Conservation (phyloP, 768 basidiomycete species). For the Suillus luteus region DNA sequence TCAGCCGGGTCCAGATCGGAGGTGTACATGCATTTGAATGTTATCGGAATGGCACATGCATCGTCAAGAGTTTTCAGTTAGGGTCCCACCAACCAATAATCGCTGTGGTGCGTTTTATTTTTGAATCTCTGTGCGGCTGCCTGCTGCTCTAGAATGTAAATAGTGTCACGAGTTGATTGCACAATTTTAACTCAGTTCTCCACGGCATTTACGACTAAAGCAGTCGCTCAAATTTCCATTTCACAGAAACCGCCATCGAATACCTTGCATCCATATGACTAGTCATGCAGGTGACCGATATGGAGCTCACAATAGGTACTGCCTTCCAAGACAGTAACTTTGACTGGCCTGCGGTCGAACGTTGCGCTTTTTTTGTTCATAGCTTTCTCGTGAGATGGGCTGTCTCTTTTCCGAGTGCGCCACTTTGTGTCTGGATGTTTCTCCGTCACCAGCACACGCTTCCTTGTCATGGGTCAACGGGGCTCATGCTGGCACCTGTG, state of each 20-base stretch:
- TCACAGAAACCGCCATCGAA: neutral
- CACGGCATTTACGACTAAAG: neutral
- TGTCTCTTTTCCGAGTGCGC: neutral
- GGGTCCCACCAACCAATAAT: neutral
- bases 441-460: neutral
- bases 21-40: neutral
- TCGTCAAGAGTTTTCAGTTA: neutral
- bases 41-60: neutral
- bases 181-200: constrained; percentile 4
- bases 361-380: neutral
- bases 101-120: neutral
- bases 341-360: neutral
- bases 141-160: neutral
- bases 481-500: neutral
- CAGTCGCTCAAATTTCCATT: neutral
- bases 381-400: neutral
- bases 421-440: neutral
- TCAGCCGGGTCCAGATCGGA: neutral
- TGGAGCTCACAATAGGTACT: neutral
- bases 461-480: neutral
- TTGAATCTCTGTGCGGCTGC: neutral
- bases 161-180: neutral
- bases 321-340: neutral
- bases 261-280: neutral
- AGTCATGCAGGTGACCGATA: constrained; percentile 9